Evolutionary conservation across 192 early-diverging fungal species (phyloP).

Genomic region (Phycomyces nitens): DNA sequence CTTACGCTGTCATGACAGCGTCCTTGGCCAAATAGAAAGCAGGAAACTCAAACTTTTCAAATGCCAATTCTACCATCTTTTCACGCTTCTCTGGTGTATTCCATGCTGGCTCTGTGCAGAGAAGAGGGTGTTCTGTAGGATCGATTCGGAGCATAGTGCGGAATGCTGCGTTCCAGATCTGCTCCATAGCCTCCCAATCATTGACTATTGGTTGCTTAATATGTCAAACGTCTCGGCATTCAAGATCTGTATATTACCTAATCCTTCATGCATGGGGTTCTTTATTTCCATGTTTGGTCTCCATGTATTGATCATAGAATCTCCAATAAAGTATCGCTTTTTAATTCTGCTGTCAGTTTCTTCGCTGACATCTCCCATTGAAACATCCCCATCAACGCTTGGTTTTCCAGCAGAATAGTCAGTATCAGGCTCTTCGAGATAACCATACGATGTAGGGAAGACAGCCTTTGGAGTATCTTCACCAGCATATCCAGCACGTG

Average conservation of each 20-base stretch:
- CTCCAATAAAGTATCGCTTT: slow-evolving; percentile 66
- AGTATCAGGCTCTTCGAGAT: slow-evolving; percentile 49
- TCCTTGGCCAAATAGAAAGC: slow-evolving; percentile 93
- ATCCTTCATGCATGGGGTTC: slow-evolving; percentile 83
- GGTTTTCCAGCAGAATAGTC: slow-evolving; percentile 20
- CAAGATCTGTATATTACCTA: slow-evolving; percentile 53
- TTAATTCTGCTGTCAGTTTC: neutral
- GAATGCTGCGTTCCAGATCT: slow-evolving; percentile 88
- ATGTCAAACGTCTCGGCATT: neutral
- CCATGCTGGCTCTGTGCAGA: slow-evolving; percentile 93
- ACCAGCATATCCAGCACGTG: slow-evolving; percentile 94
- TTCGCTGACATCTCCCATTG: slow-evolving; percentile 27
- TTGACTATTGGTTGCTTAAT: slow-evolving; percentile 53
- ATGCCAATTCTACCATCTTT: slow-evolving; percentile 88
- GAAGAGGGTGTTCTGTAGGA: slow-evolving; percentile 84
- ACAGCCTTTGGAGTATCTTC: slow-evolving; percentile 90
- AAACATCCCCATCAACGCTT: slow-evolving; percentile 36
- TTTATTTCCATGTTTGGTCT: slow-evolving; percentile 76
- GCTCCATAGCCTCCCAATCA: slow-evolving; percentile 93
- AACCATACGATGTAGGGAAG: slow-evolving; percentile 79
- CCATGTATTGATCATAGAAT: slow-evolving; percentile 67
- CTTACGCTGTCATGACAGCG: slow-evolving; percentile 88
- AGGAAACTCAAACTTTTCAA: slow-evolving; percentile 89
- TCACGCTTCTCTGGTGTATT: slow-evolving; percentile 79
- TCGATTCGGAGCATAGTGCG: slow-evolving; percentile 65